A percentile compares a stretch with the other conserved stretches of the same genome.
phyloP scores from a whole-genome alignment of 1,284 basidiomycete species.

The Exobasidium rhododendri region DNA sequence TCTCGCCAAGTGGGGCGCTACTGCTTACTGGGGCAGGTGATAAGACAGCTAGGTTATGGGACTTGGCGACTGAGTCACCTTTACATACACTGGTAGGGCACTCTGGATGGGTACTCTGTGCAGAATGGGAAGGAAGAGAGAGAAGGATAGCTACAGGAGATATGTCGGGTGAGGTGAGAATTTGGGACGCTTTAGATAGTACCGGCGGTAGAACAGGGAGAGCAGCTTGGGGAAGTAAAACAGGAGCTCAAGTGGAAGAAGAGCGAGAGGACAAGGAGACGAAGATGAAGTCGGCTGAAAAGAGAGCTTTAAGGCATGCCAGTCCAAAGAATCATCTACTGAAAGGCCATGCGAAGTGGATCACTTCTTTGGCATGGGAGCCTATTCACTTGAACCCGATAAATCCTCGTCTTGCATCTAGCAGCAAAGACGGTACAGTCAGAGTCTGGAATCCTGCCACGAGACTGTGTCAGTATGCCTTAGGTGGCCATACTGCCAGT shows the following conservation, averaged over 20 bases:
- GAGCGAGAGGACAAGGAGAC: constrained; percentile 23
- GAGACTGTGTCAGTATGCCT: constrained; percentile 73
- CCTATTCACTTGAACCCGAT: constrained; percentile 67
- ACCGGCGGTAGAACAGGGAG: constrained; percentile 16
- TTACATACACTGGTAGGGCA: constrained; percentile 84
- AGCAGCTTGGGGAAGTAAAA: constrained; percentile 36
- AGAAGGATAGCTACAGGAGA: constrained; percentile 76
- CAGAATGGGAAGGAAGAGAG: constrained; percentile 94
- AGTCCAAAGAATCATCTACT: constrained; percentile 40
- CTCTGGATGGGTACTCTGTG: constrained; percentile 90
- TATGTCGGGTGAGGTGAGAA: constrained; percentile 50
- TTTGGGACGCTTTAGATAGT: constrained; percentile 48
- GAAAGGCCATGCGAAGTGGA: constrained; percentile 93
- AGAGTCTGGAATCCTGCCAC: constrained; percentile 82
- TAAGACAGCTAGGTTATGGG: constrained; percentile 88
- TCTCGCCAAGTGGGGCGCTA: constrained; percentile 84
- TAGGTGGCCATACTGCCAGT: constrained; percentile 88
- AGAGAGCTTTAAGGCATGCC: background rate
- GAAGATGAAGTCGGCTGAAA: constrained; percentile 5
- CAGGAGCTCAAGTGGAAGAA: constrained; percentile 40
- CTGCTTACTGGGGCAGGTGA: constrained; percentile 95
- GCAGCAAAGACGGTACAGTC: constrained; percentile 93
- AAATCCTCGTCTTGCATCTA: constrained; percentile 73
- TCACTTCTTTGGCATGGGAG: constrained; percentile 94
- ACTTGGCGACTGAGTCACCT: constrained; percentile 87